phyloP scores from a whole-genome alignment of 2,329 filamentous ascomycete genomes.

The Chrysosporium keratinophilum region DNA sequence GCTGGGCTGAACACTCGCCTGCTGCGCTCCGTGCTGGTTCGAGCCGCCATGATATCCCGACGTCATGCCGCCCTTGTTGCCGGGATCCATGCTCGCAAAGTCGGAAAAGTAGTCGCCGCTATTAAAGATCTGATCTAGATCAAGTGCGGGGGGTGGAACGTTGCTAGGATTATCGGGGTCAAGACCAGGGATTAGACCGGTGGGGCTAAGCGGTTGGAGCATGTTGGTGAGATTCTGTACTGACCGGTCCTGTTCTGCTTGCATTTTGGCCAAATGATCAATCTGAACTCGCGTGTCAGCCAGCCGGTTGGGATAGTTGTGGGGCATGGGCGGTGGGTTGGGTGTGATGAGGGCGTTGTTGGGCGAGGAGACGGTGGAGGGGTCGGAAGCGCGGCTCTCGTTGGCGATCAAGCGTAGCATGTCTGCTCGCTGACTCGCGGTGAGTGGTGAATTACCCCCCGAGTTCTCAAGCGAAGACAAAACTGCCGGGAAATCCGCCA shows the following conservation, averaged over 20 bases:
- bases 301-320: constrained; percentile 41
- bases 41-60: constrained; percentile 8
- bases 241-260: constrained; percentile 65
- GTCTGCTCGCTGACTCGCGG: constrained; percentile 37
- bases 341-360: constrained; percentile 51
- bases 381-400: constrained; percentile 36
- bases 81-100: constrained; percentile 26
- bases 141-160: constrained; percentile 39
- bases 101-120: constrained; percentile 46
- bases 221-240: constrained; percentile 65
- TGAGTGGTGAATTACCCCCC: constrained; percentile 35
- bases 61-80: constrained; percentile 16
- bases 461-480: constrained; percentile 37
- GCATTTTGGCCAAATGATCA: constrained; percentile 65
- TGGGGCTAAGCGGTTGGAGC: constrained; percentile 70
- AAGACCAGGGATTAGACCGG: constrained; percentile 65
- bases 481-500: constrained; percentile 37
- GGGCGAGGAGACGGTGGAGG: constrained; percentile 25
- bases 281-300: constrained; percentile 63
- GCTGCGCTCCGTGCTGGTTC: constrained; percentile 18
- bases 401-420: constrained; percentile 40
- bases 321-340: constrained; percentile 45
- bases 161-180: constrained; percentile 25
- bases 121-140: constrained; percentile 50
- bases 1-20: not conserved